phyloP scores from a whole-genome alignment of 73 alveolate species.

The Paramecium tetraurelia region DNA sequence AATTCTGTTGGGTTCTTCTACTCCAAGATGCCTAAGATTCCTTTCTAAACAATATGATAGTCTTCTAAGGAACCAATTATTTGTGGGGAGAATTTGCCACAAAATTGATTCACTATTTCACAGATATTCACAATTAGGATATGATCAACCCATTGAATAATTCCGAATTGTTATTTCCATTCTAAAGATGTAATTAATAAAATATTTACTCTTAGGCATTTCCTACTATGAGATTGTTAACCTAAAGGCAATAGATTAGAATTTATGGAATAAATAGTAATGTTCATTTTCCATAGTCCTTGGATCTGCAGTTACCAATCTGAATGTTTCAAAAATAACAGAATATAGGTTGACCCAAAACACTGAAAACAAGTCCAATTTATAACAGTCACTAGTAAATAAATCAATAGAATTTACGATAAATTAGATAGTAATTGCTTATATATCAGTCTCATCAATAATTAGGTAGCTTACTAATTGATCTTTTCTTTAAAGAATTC shows the following conservation, averaged over 20 bases:
- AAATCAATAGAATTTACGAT: not conserved
- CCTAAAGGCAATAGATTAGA: not conserved
- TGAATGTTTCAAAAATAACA: not conserved
- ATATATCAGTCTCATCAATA: not conserved
- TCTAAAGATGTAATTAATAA: not conserved
- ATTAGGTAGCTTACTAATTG: not conserved
- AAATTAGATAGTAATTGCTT: constrained; percentile 1
- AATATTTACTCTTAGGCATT: constrained; percentile 8
- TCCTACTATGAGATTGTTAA: not conserved
- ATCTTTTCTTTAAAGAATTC: not conserved
- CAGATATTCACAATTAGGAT: not conserved
- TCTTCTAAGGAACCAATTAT: not conserved
- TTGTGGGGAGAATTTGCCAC: not conserved
- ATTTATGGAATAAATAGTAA: not conserved
- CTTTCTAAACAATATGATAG: constrained; percentile 6
- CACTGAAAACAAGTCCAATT: not conserved
- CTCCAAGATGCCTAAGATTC: not conserved
- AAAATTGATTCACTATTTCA: not conserved
- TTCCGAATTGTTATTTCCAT: constrained; percentile 22
- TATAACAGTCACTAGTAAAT: not conserved
- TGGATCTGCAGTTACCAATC: not conserved
- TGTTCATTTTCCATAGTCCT: not conserved
- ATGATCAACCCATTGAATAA: constrained; percentile 9
- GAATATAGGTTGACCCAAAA: constrained; percentile 32
- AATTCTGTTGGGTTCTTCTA: not conserved